Percentiles rank a stretch among this genome's conserved stretches.
Conservation (phyloP, 2,329 filamentous ascomycete species). For the Claviceps maximensis region DNA sequence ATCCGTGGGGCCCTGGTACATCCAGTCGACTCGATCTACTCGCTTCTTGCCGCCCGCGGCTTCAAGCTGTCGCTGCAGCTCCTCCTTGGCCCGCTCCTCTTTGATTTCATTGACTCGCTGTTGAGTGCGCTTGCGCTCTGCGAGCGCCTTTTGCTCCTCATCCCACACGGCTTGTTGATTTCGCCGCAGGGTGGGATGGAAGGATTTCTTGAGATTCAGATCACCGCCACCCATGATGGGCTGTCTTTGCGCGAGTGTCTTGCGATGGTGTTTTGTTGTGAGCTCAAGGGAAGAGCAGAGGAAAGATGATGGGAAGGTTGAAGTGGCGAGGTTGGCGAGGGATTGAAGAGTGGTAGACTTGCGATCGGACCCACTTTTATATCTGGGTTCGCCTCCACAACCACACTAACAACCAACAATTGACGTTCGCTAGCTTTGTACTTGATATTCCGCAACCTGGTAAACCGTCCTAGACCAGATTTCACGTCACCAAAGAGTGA, state of each 20-base stretch:
- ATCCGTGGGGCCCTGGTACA: slow-evolving; percentile 80
- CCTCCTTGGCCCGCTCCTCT: slow-evolving; percentile 84
- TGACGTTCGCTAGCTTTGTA: background rate
- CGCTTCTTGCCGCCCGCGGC: slow-evolving; percentile 72
- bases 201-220: slow-evolving; percentile 90
- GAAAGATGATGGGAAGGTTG: background rate
- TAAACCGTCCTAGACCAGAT: no score
- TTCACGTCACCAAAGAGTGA: no score
- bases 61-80: slow-evolving; percentile 82
- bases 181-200: slow-evolving; percentile 80
- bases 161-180: slow-evolving; percentile 88
- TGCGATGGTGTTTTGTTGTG: background rate
- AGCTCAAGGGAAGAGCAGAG: background rate
- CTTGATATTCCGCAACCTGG: no score
- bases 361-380: slow-evolving; percentile 1
- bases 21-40: slow-evolving; percentile 85
- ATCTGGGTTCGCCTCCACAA: background rate
- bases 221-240: slow-evolving; percentile 80
- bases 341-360: background rate
- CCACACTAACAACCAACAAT: background rate
- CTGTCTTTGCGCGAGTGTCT: background rate
- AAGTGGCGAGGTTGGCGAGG: slow-evolving; percentile 1
- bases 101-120: slow-evolving; percentile 86
- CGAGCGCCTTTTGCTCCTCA: slow-evolving; percentile 81
- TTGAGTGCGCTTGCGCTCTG: slow-evolving; percentile 88